Evolutionary conservation across 495 filamentous ascomycete genomes (phyloP).

Genomic region (Neurospora sp.): DNA sequence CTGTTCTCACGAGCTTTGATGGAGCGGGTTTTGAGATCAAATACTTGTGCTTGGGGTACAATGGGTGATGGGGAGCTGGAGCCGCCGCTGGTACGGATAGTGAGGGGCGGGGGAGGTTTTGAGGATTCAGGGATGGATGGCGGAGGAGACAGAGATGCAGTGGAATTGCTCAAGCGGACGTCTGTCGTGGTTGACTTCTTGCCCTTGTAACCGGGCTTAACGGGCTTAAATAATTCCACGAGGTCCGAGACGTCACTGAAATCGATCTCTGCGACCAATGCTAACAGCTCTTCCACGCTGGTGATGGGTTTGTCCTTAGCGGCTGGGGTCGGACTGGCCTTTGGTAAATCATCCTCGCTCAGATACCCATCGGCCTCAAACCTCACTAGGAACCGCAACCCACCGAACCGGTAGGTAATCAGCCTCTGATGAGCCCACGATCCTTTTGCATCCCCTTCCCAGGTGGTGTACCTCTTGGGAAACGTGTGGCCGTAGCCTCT

Average conservation of each 20-base stretch:
- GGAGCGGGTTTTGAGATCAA: slow-evolving; percentile 59
- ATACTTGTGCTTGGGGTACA: slow-evolving; percentile 41
- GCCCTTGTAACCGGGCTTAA: not conserved
- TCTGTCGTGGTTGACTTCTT: not conserved
- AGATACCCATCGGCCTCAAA: slow-evolving; percentile 54
- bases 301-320: not conserved
- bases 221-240: not conserved
- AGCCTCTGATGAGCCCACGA: slow-evolving; percentile 55
- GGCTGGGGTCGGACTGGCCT: not conserved
- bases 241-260: not conserved
- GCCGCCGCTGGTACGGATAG: not conserved
- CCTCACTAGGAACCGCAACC: slow-evolving; percentile 44
- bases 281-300: too few species aligned
- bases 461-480: slow-evolving; percentile 53
- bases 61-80: not conserved
- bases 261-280: too few species aligned
- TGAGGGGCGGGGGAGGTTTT: not conserved
- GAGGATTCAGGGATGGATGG: not conserved
- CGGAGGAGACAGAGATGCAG: not conserved
- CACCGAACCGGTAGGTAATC: slow-evolving; percentile 47
- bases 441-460: slow-evolving; percentile 35
- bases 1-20: slow-evolving; percentile 15
- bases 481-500: slow-evolving; percentile 56
- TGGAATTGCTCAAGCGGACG: not conserved
- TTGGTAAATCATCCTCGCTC: not conserved